phyloP scores from a whole-genome alignment of 345 rosid species.

The Hibiscus mutabilis region DNA sequence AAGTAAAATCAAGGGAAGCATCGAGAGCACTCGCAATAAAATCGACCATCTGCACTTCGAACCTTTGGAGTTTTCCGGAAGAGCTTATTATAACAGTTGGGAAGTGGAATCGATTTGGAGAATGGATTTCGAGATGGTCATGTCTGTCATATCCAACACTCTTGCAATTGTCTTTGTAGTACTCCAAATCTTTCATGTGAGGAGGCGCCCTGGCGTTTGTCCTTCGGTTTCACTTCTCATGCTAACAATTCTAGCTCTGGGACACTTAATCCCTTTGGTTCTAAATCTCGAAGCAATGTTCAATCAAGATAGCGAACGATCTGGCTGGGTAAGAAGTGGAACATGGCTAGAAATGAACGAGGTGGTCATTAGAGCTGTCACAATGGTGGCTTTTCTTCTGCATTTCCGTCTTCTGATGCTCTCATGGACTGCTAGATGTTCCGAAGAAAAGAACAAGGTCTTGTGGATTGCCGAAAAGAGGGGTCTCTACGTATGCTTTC shows the following conservation, averaged over 20 bases:
- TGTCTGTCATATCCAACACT: slow-evolving; percentile 38
- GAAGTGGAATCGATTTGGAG: slow-evolving; percentile 28
- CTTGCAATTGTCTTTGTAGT: slow-evolving; percentile 33
- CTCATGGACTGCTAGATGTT: slow-evolving; percentile 22
- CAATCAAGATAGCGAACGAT: not conserved
- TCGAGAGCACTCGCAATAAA: slow-evolving; percentile 30
- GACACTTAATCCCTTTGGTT: slow-evolving; percentile 33
- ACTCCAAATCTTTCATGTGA: slow-evolving; percentile 33
- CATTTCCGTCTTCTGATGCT: slow-evolving; percentile 36
- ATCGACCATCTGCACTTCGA: slow-evolving; percentile 34
- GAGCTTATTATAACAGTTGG: slow-evolving; percentile 5
- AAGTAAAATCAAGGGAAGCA: slow-evolving; percentile 28
- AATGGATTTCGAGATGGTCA: slow-evolving; percentile 41
- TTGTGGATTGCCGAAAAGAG: slow-evolving; percentile 39
- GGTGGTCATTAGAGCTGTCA: slow-evolving; percentile 37
- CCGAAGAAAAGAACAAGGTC: slow-evolving; percentile 9
- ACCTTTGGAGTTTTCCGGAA: slow-evolving; percentile 14
- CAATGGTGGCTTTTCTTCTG: slow-evolving; percentile 43
- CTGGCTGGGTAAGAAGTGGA: slow-evolving; percentile 22
- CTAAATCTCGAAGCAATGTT: slow-evolving; percentile 41
- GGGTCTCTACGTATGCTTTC: slow-evolving; percentile 20
- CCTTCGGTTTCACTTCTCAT: slow-evolving; percentile 40
- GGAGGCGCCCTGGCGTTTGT: slow-evolving; percentile 25
- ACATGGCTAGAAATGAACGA: slow-evolving; percentile 33
- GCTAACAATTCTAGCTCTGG: slow-evolving; percentile 40